These are phyloP conservation scores for Aulographum hederae DNA, from an alignment of 2,329 filamentous ascomycete genomes.

Conservation along the genomic window DNA sequence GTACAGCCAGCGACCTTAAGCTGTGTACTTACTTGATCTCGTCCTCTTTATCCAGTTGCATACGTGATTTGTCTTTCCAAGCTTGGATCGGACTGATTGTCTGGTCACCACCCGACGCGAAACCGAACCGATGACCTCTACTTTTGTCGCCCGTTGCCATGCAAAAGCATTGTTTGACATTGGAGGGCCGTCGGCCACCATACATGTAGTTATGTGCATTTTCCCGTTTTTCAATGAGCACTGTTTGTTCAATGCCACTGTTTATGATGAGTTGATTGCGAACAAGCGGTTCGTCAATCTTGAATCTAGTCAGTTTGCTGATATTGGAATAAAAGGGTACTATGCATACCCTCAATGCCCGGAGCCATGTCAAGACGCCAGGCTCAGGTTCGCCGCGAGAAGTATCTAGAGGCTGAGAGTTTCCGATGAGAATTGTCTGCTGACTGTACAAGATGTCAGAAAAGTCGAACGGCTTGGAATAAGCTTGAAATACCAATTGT, in stretches of 20 bases:
- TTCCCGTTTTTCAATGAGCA: slow-evolving; percentile 51
- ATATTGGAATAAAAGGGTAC: no score
- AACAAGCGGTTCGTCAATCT: slow-evolving; percentile 62
- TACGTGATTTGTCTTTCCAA: slow-evolving; percentile 41
- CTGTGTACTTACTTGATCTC: slow-evolving; percentile 31
- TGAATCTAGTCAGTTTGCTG: no score
- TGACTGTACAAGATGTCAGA: no score
- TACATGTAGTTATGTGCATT: slow-evolving; percentile 56
- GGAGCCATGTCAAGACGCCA: slow-evolving; percentile 59
- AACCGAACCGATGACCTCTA: slow-evolving; percentile 42
- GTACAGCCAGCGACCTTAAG: no score
- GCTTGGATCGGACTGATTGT: slow-evolving; percentile 34
- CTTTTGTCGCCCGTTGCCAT: slow-evolving; percentile 39
- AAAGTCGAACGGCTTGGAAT: no score
- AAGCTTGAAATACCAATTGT: no score
- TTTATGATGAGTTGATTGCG: slow-evolving; percentile 71
- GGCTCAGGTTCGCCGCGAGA: slow-evolving; percentile 48
- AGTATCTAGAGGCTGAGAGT: no score
- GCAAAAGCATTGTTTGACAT: slow-evolving; percentile 57
- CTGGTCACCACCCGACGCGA: slow-evolving; percentile 26
- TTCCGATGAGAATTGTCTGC: no score
- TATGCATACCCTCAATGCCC: no score
- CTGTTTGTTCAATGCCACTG: slow-evolving; percentile 63
- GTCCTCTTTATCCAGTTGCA: slow-evolving; percentile 41
- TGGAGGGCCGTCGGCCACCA: slow-evolving; percentile 35